These are phyloP conservation scores for Isoetes taiwanensis DNA, from an alignment of 75 land plant species.

Conservation along the genomic window DNA sequence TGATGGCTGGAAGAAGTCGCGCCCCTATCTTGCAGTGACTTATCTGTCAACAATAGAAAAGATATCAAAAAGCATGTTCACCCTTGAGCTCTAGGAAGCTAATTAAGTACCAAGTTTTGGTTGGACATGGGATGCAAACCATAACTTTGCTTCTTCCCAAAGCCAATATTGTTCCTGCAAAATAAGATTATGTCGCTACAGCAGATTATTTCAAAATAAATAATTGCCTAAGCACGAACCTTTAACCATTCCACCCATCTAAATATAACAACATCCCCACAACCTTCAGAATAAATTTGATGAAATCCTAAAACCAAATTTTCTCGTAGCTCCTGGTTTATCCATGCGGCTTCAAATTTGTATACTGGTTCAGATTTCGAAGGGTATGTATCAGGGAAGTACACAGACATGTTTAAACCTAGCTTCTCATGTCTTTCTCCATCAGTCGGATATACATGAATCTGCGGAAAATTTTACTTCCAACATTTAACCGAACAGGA, in stretches of 20 bases:
- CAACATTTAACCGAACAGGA: neutral
- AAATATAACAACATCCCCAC: slow-evolving; percentile 31
- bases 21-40: too few relatives aligned
- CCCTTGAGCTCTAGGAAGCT: too few relatives aligned
- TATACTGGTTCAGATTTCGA: slow-evolving; percentile 16
- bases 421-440: neutral
- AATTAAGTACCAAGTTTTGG: too few relatives aligned
- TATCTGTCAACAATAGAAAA: too few relatives aligned
- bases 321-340: slow-evolving; percentile 11
- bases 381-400: slow-evolving; percentile 37
- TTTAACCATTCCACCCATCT: slow-evolving; percentile 41
- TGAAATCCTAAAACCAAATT: slow-evolving; percentile 10
- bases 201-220: too few relatives aligned
- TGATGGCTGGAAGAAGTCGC: too few relatives aligned
- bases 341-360: slow-evolving; percentile 30
- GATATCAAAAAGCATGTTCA: too few relatives aligned
- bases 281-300: slow-evolving; percentile 13
- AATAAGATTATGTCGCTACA: too few relatives aligned
- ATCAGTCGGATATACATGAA: slow-evolving; percentile 16
- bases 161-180: slow-evolving; percentile 27
- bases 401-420: slow-evolving; percentile 10
- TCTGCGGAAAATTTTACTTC: slow-evolving; percentile 6
- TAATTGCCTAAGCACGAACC: slow-evolving; percentile 18
- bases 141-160: slow-evolving; percentile 20
- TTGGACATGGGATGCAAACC: slow-evolving; percentile 10